Evolutionary conservation across 768 basidiomycete genomes (phyloP).

Genomic region (Amanita pallidorosea): DNA sequence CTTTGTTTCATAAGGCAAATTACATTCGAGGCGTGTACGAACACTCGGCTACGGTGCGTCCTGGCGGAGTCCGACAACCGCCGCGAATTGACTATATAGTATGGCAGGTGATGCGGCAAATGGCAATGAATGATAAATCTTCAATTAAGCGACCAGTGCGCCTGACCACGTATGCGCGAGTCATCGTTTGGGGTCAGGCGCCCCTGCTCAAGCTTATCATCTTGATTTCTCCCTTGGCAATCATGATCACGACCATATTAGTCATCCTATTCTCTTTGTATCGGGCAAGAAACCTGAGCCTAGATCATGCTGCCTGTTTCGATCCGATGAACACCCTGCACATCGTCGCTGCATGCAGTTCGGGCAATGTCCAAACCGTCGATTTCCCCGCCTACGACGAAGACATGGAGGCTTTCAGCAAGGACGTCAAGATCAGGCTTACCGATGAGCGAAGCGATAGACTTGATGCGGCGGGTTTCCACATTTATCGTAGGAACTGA

Average conservation of each 20-base stretch:
- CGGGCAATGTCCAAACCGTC: background rate
- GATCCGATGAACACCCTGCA: background rate
- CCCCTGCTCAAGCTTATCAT: background rate
- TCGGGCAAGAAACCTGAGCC: background rate
- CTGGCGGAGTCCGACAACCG: background rate
- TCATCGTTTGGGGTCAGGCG: background rate
- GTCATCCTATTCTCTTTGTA: background rate
- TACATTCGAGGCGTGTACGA: background rate
- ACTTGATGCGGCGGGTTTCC: too few species aligned
- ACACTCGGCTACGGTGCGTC: background rate
- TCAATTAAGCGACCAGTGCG: background rate
- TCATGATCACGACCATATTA: background rate
- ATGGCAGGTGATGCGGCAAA: background rate
- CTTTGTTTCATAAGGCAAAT: background rate
- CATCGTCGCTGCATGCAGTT: background rate
- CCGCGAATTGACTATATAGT: background rate
- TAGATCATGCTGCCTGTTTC: background rate
- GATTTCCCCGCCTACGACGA: background rate
- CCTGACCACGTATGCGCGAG: background rate
- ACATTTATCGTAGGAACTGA: too few species aligned
- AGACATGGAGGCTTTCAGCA: background rate
- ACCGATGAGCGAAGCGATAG: background rate
- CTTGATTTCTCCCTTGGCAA: background rate
- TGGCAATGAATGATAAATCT: too few species aligned
- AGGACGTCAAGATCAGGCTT: background rate